Base-by-base conservation (phyloP, 164 flowering plant genomes). In the Houttuynia cordata region DNA sequence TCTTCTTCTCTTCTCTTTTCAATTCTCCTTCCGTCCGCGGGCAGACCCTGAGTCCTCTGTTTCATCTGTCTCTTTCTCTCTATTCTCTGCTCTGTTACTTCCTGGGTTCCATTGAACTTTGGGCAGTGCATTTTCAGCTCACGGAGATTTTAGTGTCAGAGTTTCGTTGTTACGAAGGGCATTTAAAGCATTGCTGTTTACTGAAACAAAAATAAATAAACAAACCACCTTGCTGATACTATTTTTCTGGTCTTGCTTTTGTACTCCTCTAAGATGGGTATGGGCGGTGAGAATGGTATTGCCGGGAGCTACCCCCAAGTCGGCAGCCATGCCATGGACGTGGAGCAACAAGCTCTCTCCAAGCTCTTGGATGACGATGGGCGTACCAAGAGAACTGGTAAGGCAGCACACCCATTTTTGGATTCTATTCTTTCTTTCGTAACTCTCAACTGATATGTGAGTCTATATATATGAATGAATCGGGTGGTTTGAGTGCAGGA, bases 401-500 rank as follows among this genome's bases (percentile, higher is more conserved):
- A 17, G 37, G 9, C 6, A 19, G 14, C 22, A 37, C 8, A 49
- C 4, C 7, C 34, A 25, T 3, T 6, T 24, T 20, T 17, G 2
- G 37, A 30, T 15, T 14, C 10, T n/a, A n/a, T 37, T 25, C 30
- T 13, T 39, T 37, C 24, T 25, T 21, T 30, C 6, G 6, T 2
- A 30, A 30, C 37, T 30, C 6, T 30, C 37, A 6, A 30, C 6
- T 2, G 2, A 30, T 30, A 6, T 30, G 37, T 6, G 37, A n/a
- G 37, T 30, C 6, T 2, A 30, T 30, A 30, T 30, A 30, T 30
- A 30, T n/a, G n/a, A n/a, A n/a, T 30, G 37, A 30, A 30, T 30
- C 37, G 6, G 4, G 37, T 2, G 2, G 37, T 30, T 30, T 45
- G 14, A 45, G 9, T 58, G 25, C 64, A 81, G 88, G 88, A 24